These are phyloP conservation scores for Malassezia slooffiae DNA, from an alignment of 1,284 basidiomycete genomes.

Conservation along the genomic window DNA sequence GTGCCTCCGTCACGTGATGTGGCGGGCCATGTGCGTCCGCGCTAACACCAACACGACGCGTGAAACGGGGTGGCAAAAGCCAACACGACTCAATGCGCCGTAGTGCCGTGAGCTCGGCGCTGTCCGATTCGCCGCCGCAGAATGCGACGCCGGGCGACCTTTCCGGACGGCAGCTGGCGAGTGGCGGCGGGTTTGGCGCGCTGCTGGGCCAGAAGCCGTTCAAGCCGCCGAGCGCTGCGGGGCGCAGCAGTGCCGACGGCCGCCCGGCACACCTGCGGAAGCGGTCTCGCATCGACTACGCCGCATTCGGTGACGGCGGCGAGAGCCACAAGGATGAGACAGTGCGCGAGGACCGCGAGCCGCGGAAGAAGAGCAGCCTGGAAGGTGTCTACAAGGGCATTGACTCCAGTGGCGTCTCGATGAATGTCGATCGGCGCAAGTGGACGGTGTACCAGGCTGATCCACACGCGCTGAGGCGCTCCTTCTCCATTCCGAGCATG, in stretches of 20 bases:
- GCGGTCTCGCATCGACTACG: constrained; percentile 38
- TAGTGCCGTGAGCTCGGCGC: constrained; percentile 11
- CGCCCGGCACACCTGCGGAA: constrained; percentile 19
- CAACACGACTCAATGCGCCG: constrained; percentile 11
- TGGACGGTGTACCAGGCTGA: constrained; percentile 35
- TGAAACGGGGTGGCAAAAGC: no score
- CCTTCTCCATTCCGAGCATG: constrained; percentile 80
- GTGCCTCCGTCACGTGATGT: no score
- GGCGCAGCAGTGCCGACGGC: constrained; percentile 16
- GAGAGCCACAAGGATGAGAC: constrained; percentile 15
- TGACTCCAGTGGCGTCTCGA: constrained; percentile 38
- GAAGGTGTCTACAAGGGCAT: constrained; percentile 43
- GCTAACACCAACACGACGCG: constrained; percentile 3
- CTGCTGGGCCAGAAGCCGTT: constrained; percentile 38
- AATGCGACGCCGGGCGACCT: no score
- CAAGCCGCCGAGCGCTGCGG: constrained; percentile 29
- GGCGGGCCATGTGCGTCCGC: no score
- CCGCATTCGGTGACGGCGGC: constrained; percentile 30
- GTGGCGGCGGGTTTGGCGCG: constrained; percentile 32
- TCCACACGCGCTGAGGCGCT: constrained; percentile 40
- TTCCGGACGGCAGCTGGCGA: constrained; percentile 16
- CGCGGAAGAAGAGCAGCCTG: constrained; percentile 21
- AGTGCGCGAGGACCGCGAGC: constrained; percentile 11
- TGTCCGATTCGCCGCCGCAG: constrained; percentile 2
- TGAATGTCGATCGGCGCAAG: constrained; percentile 36